A percentile compares a stretch with the other conserved stretches of the same genome.
These are phyloP conservation scores for Didymella pinodella DNA, from an alignment of 2,329 filamentous ascomycete species.

Conservation along the genomic window DNA sequence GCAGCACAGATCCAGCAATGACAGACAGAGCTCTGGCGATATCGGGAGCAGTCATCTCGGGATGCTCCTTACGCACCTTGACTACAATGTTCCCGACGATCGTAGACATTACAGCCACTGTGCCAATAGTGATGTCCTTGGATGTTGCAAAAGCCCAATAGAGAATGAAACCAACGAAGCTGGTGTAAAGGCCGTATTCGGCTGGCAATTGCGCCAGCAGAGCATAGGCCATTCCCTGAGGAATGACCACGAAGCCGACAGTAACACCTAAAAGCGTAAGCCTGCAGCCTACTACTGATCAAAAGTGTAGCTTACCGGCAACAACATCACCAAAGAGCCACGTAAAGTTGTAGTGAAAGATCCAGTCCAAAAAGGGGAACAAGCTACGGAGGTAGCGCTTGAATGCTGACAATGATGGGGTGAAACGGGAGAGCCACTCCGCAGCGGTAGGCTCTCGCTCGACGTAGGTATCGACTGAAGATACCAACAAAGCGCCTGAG, in stretches of 20 bases:
- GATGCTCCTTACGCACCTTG: constrained; percentile 63
- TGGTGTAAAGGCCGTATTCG: constrained; percentile 90
- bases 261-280: constrained; percentile 63
- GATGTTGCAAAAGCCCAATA: constrained; percentile 99
- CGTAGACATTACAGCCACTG: constrained; percentile 94
- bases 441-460: constrained; percentile 78
- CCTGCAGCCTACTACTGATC: too few relatives aligned
- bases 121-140: constrained; percentile 98
- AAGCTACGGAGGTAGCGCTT: constrained; percentile 71
- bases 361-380: constrained; percentile 93
- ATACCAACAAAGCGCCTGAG: constrained; percentile 77
- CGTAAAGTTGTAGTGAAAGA: constrained; percentile 83
- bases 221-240: constrained; percentile 96
- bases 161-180: constrained; percentile 91
- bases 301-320: constrained; percentile 68
- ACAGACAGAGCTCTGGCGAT: constrained; percentile 83
- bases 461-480: constrained; percentile 70
- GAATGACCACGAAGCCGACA: constrained; percentile 82
- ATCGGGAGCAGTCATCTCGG: constrained; percentile 50
- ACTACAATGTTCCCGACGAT: constrained; percentile 83
- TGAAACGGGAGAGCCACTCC: constrained; percentile 73
- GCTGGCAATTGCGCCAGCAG: constrained; percentile 79
- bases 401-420: constrained; percentile 66
- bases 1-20: constrained; percentile 79
- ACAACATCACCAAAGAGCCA: constrained; percentile 91